A percentile compares a stretch with the other conserved stretches of the same genome.
These are phyloP conservation scores for Durotheca rogersii DNA, from an alignment of 495 filamentous ascomycete species.

Conservation along the genomic window DNA sequence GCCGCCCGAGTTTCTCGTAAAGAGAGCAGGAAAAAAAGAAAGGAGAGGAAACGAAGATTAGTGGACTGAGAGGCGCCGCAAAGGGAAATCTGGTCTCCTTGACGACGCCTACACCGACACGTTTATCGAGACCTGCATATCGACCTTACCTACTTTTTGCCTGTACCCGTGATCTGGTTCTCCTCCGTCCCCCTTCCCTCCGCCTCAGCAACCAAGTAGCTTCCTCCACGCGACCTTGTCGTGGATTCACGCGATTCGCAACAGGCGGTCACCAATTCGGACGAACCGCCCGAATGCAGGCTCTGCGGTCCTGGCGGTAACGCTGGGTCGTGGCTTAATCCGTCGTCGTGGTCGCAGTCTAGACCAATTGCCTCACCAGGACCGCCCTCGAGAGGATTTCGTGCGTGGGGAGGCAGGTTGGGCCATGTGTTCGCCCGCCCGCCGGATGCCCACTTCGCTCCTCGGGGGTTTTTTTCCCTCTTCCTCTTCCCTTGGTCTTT, in stretches of 20 bases:
- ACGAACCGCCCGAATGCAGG: slow-evolving; percentile 10
- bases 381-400: slow-evolving; percentile 13
- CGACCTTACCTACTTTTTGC: slow-evolving; percentile 24
- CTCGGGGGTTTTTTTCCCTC: not conserved
- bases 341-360: slow-evolving; percentile 4
- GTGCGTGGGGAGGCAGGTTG: slow-evolving; percentile 1
- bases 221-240: slow-evolving; percentile 28
- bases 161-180: slow-evolving; percentile 21
- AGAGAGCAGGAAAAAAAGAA: no score
- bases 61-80: slow-evolving; percentile 14
- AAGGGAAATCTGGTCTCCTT: slow-evolving; percentile 14
- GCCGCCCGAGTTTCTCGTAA: slow-evolving; percentile 18
- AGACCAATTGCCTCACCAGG: slow-evolving; percentile 10
- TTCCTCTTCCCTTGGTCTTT: not conserved
- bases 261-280: slow-evolving; percentile 30
- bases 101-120: slow-evolving; percentile 33
- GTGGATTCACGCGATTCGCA: slow-evolving; percentile 31
- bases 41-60: no score
- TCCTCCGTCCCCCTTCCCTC: slow-evolving; percentile 14
- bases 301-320: slow-evolving; percentile 6
- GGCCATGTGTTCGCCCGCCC: not conserved
- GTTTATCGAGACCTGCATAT: slow-evolving; percentile 16
- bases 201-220: slow-evolving; percentile 28
- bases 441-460: slow-evolving; percentile 1
- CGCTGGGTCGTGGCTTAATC: not conserved